These are phyloP conservation scores for Microcos paniculata DNA, from an alignment of 345 rosid genomes.

Conservation along the genomic window DNA sequence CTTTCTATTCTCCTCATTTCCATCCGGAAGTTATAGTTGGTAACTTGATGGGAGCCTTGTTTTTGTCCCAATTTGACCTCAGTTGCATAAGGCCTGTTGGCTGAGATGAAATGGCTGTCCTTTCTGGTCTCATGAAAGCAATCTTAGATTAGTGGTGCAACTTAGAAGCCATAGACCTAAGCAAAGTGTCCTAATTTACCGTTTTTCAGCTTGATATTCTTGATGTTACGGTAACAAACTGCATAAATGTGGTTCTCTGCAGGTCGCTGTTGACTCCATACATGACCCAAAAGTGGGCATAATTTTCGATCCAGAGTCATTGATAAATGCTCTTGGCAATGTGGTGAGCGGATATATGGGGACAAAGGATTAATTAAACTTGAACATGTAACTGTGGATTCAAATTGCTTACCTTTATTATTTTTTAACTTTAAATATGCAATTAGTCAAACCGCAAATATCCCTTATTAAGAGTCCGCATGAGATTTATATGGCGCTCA, in stretches of 20 bases:
- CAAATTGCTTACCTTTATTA: not conserved
- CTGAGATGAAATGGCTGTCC: not conserved
- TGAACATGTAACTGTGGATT: not conserved
- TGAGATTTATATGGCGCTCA: too few relatives aligned
- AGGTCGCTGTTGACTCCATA: conserved; percentile 61
- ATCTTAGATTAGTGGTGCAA: not conserved
- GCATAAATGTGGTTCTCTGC: conserved; percentile 21
- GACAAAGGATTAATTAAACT: not conserved
- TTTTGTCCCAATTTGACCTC: not conserved
- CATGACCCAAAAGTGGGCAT: conserved; percentile 59
- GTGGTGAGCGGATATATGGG: conserved; percentile 34
- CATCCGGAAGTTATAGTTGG: not conserved
- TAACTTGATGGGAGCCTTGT: not conserved
- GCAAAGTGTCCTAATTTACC: not conserved
- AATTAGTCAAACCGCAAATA: not conserved
- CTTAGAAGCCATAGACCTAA: not conserved
- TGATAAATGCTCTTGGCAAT: conserved; percentile 58
- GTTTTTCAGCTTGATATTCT: not conserved
- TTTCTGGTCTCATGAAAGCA: not conserved
- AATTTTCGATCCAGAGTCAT: conserved; percentile 61
- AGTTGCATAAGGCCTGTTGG: not conserved
- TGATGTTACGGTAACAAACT: not conserved
- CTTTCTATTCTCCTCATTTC: not conserved
- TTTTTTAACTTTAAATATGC: not conserved
- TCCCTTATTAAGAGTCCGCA: too few relatives aligned